phyloP scores from a whole-genome alignment of 768 basidiomycete genomes.

The Ramaria sp. region DNA sequence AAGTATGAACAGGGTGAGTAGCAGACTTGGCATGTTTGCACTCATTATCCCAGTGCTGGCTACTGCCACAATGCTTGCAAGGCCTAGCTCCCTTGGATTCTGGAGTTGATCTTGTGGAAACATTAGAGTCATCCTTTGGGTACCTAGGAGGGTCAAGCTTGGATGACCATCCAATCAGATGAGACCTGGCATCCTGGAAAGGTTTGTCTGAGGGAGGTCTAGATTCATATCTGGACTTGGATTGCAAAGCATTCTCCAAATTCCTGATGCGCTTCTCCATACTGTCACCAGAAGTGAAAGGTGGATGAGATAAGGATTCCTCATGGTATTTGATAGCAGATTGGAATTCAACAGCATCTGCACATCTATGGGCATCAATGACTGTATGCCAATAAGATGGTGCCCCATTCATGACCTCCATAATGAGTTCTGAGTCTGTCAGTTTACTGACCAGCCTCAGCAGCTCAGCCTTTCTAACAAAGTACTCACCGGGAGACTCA shows the following conservation, averaged over 20 bases:
- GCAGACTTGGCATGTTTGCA: no score
- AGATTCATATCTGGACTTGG: conserved; percentile 8
- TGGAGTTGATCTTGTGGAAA: no score
- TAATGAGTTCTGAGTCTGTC: conserved; percentile 22
- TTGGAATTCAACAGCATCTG: conserved; percentile 10
- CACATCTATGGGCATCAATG: conserved; percentile 9
- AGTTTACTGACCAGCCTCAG: conserved; percentile 10
- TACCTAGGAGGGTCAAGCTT: no score
- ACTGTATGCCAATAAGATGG: conserved; percentile 20
- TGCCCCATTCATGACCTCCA: conserved; percentile 26
- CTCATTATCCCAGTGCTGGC: no score
- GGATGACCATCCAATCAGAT: no score
- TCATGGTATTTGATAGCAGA: conserved; percentile 15
- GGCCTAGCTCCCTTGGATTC: no score
- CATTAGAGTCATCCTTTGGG: no score
- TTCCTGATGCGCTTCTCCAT: neutral
- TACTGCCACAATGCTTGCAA: no score
- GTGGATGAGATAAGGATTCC: neutral
- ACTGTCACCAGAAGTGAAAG: neutral
- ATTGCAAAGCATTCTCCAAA: neutral
- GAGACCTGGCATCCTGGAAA: no score
- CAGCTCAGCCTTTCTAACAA: conserved; percentile 22
- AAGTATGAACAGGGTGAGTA: no score
- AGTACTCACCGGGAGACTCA: conserved; percentile 26
- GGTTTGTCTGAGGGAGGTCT: no score